Conservation (phyloP, 2,329 filamentous ascomycete genomes). For the Ophiostoma sp. region DNA sequence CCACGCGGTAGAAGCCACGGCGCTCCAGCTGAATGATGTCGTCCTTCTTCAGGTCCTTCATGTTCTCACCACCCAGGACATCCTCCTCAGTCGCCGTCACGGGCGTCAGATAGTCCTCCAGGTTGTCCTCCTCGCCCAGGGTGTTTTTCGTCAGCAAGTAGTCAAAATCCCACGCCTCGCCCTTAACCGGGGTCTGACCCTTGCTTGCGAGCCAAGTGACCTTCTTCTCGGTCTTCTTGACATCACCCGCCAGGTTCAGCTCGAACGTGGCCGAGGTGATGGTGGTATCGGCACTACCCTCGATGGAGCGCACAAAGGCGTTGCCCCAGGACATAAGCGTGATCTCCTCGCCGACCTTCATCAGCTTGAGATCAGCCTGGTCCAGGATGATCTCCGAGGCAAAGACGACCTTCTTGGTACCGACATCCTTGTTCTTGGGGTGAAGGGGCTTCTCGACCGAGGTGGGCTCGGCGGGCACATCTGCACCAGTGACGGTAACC, state of each 20-base stretch:
- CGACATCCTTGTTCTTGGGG: constrained; percentile 79
- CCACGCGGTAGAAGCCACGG: constrained; percentile 85
- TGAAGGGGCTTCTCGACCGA: constrained; percentile 78
- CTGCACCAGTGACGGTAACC: constrained; percentile 62
- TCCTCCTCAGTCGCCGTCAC: constrained; percentile 68
- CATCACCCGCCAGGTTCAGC: constrained; percentile 85
- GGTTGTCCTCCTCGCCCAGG: constrained; percentile 76
- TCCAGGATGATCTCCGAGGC: constrained; percentile 73
- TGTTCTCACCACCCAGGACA: constrained; percentile 75
- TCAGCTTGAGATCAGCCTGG: constrained; percentile 76
- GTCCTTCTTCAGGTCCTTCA: constrained; percentile 70
- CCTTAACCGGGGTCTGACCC: constrained; percentile 68
- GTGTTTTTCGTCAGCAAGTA: constrained; percentile 95
- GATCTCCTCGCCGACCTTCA: constrained; percentile 82
- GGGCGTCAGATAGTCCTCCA: constrained; percentile 77
- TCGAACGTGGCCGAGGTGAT: constrained; percentile 72
- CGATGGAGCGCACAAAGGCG: constrained; percentile 67
- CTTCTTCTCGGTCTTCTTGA: constrained; percentile 95
- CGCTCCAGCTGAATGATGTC: constrained; percentile 95
- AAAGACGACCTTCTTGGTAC: constrained; percentile 78
- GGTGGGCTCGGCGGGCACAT: constrained; percentile 56
- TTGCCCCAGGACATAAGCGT: constrained; percentile 98
- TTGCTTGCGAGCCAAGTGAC: constrained; percentile 83
- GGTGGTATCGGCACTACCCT: constrained; percentile 41
- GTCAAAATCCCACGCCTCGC: constrained; percentile 91